Base-by-base conservation (phyloP, 1,284 basidiomycete species). In the Marasmius tenuissimus region DNA sequence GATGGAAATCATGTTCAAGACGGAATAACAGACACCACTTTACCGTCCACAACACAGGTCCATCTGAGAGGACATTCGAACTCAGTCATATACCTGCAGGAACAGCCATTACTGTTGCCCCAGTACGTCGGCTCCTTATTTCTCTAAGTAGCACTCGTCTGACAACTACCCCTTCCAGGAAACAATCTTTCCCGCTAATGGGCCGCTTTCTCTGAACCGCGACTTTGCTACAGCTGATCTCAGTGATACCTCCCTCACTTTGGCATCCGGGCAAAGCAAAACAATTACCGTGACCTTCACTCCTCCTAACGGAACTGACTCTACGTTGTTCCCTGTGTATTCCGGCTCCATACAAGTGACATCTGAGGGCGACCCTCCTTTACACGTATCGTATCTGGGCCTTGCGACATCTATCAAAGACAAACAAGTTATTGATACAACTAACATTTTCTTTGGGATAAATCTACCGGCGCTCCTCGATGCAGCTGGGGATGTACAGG, bases 61-160 rank as follows among this genome's bases (percentile, higher is more conserved):
- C 62, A 12, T 66, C 69, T 0, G 57, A 68, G 3, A 81, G 83
- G 69, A 73, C 67, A 1, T 85, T 81, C 69, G 79, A 69, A n/a
- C 63, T 86, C 34, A 75, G 65, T 1, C 84, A 85, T 63, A 69
- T 82, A 8, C 81, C 83, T 18, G 84, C 84, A 34, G 84, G 83
- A 14, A 85, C 84, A 7, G 81, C 83, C 12, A 64, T 79, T n/a
- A 82, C 84, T 0, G 73, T 85, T 55, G 69, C 69, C 54, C 63
- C 69, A 39, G 72, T 75, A 47, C 12, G 65, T 66, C 66, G 52
- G 39, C 20, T 40, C 34, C 18, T 18, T 14, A 40, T 16, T 48
- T 22, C 34, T 27, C n/a, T 11, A 14, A 11, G 39, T 42, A 51
- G 10, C 62, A 45, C 49, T 60, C 42, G 54, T 49, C 20, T 34